Evolutionary conservation across 179 eudicot genomes (phyloP).

Genomic region (Silene coronaria): DNA sequence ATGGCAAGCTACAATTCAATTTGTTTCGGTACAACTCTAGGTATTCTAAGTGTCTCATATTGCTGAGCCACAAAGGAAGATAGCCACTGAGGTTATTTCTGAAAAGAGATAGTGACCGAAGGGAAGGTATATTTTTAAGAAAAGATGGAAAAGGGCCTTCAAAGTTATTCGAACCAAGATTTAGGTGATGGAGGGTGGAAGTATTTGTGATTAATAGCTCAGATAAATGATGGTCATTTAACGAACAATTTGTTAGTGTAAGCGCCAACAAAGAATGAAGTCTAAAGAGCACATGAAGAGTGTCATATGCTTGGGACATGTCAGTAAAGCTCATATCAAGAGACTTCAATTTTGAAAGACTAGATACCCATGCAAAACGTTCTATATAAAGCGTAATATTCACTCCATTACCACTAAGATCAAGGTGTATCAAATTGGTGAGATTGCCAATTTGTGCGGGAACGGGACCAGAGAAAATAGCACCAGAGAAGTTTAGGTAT

Average conservation of each 20-base stretch:
- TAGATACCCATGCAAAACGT: slow-evolving; percentile 13
- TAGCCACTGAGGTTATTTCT: background rate
- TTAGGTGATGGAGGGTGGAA: background rate
- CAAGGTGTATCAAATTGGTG: slow-evolving; percentile 5
- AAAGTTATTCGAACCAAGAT: background rate
- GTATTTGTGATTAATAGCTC: background rate
- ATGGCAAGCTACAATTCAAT: too few species aligned
- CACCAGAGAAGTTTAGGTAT: background rate
- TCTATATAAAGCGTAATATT: background rate
- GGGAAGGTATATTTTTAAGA: background rate
- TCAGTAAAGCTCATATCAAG: background rate
- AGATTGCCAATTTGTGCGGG: slow-evolving; percentile 16
- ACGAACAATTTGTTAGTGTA: background rate
- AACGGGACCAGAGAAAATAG: background rate
- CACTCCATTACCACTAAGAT: background rate
- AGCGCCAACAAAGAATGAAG: slow-evolving; percentile 5
- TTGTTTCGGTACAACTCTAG: too few species aligned
- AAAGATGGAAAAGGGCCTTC: background rate
- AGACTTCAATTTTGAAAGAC: slow-evolving; percentile 7
- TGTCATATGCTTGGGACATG: background rate
- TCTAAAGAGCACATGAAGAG: background rate
- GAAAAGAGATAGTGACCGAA: background rate
- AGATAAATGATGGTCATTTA: background rate
- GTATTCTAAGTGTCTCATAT: background rate
- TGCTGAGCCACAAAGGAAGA: background rate